These are phyloP conservation scores for Fraxinus greggii DNA, from an alignment of 305 asterid genomes.

Conservation along the genomic window DNA sequence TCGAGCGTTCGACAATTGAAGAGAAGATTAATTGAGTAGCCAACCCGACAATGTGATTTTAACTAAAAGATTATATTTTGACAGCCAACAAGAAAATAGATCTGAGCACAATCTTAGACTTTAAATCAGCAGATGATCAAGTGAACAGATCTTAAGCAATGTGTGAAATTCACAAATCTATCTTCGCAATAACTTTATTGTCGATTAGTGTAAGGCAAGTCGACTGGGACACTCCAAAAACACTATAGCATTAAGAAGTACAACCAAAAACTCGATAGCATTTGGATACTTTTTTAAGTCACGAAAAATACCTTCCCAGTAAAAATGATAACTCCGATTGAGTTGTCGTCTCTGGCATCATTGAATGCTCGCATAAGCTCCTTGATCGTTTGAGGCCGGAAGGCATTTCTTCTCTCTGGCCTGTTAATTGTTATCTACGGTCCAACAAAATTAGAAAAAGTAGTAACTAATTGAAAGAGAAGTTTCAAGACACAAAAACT, in stretches of 20 bases:
- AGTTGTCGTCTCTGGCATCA: constrained; percentile 84
- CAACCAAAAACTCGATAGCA: not conserved
- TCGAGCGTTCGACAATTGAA: not conserved
- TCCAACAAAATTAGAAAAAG: not conserved
- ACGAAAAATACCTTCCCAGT: constrained; percentile 68
- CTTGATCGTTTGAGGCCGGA: constrained; percentile 85
- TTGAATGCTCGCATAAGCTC: constrained; percentile 86
- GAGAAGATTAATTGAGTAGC: not conserved
- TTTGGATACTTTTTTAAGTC: not conserved
- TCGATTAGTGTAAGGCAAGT: not conserved
- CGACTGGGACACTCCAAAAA: not conserved
- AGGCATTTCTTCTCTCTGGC: constrained; percentile 90
- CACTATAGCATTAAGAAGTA: not conserved
- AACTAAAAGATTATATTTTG: not conserved
- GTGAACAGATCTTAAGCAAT: not conserved
- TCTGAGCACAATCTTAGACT: not conserved
- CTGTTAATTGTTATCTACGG: constrained; percentile 77
- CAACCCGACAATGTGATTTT: not conserved
- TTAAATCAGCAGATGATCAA: not conserved
- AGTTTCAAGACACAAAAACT: too few relatives aligned
- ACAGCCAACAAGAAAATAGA: not conserved
- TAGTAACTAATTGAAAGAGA: not conserved
- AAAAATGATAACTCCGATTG: constrained; percentile 77
- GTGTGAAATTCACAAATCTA: not conserved
- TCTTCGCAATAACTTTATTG: not conserved